These are phyloP conservation scores for Aureobasidium vineae DNA, from an alignment of 2,329 filamentous ascomycete genomes.

Conservation along the genomic window DNA sequence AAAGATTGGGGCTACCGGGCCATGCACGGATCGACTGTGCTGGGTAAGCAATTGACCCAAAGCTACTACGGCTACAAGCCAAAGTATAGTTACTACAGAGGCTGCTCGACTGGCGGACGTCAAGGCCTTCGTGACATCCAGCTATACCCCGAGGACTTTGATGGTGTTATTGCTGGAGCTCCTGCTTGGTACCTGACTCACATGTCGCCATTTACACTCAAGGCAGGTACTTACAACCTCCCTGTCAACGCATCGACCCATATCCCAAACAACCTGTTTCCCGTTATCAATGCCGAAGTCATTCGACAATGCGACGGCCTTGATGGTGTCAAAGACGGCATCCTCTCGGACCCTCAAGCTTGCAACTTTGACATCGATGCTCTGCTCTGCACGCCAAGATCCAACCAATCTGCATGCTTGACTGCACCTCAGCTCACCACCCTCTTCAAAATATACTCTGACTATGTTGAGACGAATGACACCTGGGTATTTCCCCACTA, in stretches of 20 bases:
- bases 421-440: conserved; percentile 47
- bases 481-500: conserved; percentile 45
- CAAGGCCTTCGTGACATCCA: conserved; percentile 58
- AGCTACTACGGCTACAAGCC: conserved; percentile 50
- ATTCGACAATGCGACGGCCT: conserved; percentile 51
- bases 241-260: conserved; percentile 47
- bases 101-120: conserved; percentile 60
- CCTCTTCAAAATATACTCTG: conserved; percentile 45
- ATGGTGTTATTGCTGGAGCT: conserved; percentile 57
- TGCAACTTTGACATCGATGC: conserved; percentile 49
- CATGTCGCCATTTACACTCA: conserved; percentile 47
- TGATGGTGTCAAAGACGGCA: conserved; percentile 53
- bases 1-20: conserved; percentile 43
- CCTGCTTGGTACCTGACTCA: conserved; percentile 54
- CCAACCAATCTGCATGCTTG: conserved; percentile 42
- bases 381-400: conserved; percentile 41
- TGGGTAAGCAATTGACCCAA: conserved; percentile 50
- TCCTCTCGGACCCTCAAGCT: conserved; percentile 49
- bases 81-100: conserved; percentile 54
- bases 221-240: conserved; percentile 51
- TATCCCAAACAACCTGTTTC: conserved; percentile 46
- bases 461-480: conserved; percentile 44
- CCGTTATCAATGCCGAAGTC: conserved; percentile 47
- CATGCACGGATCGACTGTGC: conserved; percentile 51
- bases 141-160: conserved; percentile 56